A percentile compares a stretch with the other conserved stretches of the same genome.
Conservation (phyloP, 2,329 filamentous ascomycete genomes). For the Colletotrichum sp. region DNA sequence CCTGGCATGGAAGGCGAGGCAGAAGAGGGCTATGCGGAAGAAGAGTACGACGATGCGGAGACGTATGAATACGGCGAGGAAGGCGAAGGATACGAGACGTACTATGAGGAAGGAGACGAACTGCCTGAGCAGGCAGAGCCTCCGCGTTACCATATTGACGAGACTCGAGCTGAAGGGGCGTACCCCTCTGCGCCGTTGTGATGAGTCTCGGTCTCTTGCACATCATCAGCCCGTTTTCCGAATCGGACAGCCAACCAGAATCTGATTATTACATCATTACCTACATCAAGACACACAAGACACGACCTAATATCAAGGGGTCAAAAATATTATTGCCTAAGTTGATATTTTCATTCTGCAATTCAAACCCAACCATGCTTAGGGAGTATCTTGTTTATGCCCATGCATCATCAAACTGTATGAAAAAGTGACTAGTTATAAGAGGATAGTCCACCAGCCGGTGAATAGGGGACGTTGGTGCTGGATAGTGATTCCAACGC, state of each 20-base stretch:
- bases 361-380: neutral
- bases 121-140: neutral
- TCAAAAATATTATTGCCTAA: neutral
- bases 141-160: neutral
- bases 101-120: neutral
- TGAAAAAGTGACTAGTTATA: neutral
- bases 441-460: neutral
- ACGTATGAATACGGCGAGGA: conserved; percentile 28
- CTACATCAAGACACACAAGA: neutral
- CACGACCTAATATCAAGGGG: neutral
- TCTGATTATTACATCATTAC: neutral
- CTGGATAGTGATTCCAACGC: neutral
- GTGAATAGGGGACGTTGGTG: neutral
- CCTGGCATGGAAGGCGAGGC: neutral
- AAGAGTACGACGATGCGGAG: conserved; percentile 28
- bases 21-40: conserved; percentile 27
- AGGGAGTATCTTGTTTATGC: neutral
- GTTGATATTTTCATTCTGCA: neutral
- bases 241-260: neutral
- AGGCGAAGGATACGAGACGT: conserved; percentile 17
- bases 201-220: neutral
- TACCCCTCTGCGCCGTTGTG: conserved; percentile 1
- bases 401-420: neutral
- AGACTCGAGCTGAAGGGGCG: neutral
- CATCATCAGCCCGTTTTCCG: neutral